Evolutionary conservation across 78 protist genomes (phyloP), one percentile per base, ranked within the genome.

Genomic region (Dictyostelium purpureum): DNA sequence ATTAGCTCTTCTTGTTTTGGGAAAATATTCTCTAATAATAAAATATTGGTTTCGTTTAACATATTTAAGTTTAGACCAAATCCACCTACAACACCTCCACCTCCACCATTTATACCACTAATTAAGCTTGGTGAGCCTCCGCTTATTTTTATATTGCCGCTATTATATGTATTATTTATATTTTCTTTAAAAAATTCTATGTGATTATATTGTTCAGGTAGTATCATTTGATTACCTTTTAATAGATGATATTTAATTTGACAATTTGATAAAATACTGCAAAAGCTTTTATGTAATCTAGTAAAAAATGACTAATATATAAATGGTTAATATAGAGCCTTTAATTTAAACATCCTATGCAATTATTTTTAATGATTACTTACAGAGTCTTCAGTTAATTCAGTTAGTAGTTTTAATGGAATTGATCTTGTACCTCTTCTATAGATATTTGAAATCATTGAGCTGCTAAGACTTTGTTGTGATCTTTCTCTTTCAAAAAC

Each of bases 351-450:
- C 3, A 14, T 21, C 6, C 65, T 18, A 18, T n/a, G 10, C 19
- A 11, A 16, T n/a, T 56, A 56, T 31, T 31, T 31, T 26, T n/a
- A 4, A 26, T 31, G 2, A 2, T n/a, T 31, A 61, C 40, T n/a
- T 26, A 42, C 16, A 0, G 76, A 52, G 11, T 83, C 90, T 47
- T 83, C 90, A 4, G 56, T 40, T 31, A 83, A 61, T 28, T 83
- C 90, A 18, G 56, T 16, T 4, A 83, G 35, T 40, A 77, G 47
- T 26, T 67, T 69, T 19, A 83, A 33, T 0, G 79, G 66, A 16
- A 59, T 57, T 21, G 90, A 24, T 37, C 90, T 38, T 1, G 63
- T 40, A 26, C 89, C 89, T 33, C 89, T 71, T 61, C 90, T 69
- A 45, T 65, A 45, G 21, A 81, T 67, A 42, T 83, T 70, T 51